Conservation (phyloP, 306 rosid species). For the Gastrolobium bilobum region DNA sequence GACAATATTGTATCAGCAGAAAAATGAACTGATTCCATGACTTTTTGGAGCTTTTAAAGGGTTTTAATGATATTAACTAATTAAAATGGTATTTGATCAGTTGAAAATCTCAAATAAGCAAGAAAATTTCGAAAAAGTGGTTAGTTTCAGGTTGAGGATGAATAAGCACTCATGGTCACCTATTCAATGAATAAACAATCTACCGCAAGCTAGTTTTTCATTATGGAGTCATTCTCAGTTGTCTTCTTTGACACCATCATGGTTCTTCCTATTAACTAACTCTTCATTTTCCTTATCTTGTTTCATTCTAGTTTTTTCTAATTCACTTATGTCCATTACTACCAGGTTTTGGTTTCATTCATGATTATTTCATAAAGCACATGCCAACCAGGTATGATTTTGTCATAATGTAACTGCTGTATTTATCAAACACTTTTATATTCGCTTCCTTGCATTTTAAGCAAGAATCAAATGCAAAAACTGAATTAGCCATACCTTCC, state of each 20-base stretch:
- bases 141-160: not conserved
- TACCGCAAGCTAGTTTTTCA: not conserved
- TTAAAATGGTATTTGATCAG: not conserved
- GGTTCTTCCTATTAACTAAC: not conserved
- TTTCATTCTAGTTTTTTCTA: too few relatives aligned
- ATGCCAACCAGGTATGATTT: too few relatives aligned
- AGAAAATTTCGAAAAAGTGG: not conserved
- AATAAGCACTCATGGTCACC: not conserved
- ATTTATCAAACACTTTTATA: not conserved
- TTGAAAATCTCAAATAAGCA: not conserved
- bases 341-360: not conserved
- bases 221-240: not conserved
- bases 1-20: not conserved
- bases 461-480: not conserved
- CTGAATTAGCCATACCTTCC: constrained; percentile 72
- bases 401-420: not conserved
- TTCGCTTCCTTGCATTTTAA: not conserved
- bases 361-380: too few relatives aligned
- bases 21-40: not conserved
- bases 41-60: constrained; percentile 18
- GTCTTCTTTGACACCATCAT: not conserved
- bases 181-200: not conserved
- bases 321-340: too few relatives aligned
- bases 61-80: not conserved
- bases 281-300: not conserved